A percentile compares a stretch with the other conserved stretches of the same genome.
Conservation (phyloP, 106 monocot species). For the Iris macrosiphon region DNA sequence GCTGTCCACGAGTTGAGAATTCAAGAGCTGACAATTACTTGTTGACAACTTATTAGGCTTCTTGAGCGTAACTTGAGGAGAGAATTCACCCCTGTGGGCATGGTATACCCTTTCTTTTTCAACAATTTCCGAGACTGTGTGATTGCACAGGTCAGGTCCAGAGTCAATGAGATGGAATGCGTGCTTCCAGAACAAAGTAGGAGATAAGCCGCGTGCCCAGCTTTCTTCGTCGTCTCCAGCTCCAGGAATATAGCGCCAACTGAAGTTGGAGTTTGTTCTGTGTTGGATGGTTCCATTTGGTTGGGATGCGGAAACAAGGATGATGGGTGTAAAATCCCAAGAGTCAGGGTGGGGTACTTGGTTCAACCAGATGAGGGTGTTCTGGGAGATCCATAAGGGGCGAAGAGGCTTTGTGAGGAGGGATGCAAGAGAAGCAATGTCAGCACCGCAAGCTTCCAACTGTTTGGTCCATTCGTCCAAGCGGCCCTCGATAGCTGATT, state of each 20-base stretch:
- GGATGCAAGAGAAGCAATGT: constrained; percentile 51
- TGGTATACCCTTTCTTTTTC: constrained; percentile 81
- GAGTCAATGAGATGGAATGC: constrained; percentile 58
- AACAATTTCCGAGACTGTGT: constrained; percentile 65
- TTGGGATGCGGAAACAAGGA: constrained; percentile 80
- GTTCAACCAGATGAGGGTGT: constrained; percentile 83
- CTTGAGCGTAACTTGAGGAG: constrained; percentile 43
- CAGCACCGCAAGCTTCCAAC: constrained; percentile 74
- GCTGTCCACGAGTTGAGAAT: constrained; percentile 4
- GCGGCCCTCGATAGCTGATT: constrained; percentile 46
- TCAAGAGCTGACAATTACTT: background rate
- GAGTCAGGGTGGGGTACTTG: constrained; percentile 76
- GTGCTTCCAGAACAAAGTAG: constrained; percentile 81
- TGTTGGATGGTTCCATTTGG: constrained; percentile 35
- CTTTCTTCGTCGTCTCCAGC: constrained; percentile 99
- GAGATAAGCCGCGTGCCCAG: constrained; percentile 81
- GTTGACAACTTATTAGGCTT: constrained; percentile 9
- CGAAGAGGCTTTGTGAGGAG: constrained; percentile 70
- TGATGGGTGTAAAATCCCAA: constrained; percentile 86
- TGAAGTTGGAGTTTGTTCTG: constrained; percentile 58
- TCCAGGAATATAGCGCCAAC: constrained; percentile 95
- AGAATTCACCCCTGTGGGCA: constrained; percentile 56
- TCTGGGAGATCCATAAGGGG: constrained; percentile 94
- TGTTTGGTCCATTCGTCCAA: constrained; percentile 61
- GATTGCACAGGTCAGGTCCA: constrained; percentile 75